A percentile compares a stretch with the other conserved stretches of the same genome.
Evolutionary conservation across 257 asterid genomes (phyloP).

Genomic region (Paraleonurus japonicus): DNA sequence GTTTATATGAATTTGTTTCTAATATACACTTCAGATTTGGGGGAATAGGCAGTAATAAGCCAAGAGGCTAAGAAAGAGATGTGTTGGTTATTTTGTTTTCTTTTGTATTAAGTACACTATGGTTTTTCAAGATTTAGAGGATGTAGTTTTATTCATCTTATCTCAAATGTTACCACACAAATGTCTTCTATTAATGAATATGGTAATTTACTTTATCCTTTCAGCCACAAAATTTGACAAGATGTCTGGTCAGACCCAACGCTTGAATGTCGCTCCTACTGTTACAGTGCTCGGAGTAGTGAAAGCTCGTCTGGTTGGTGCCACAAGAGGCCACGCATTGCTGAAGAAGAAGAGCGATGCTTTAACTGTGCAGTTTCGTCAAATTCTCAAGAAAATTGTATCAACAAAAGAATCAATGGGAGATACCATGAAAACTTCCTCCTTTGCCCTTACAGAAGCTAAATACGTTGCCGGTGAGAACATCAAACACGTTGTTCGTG

Average conservation of each 20-base stretch:
- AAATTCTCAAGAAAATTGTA: constrained; percentile 48
- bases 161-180: background rate
- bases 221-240: constrained; percentile 32
- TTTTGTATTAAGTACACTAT: background rate
- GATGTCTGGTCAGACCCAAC: constrained; percentile 56
- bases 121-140: background rate
- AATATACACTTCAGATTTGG: background rate
- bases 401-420: constrained; percentile 56
- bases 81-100: background rate
- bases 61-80: background rate
- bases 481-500: constrained; percentile 45
- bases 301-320: constrained; percentile 54
- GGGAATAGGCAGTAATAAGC: background rate
- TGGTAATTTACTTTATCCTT: background rate
- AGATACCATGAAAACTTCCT: constrained; percentile 44
- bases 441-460: constrained; percentile 53
- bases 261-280: constrained; percentile 52
- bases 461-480: constrained; percentile 54
- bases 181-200: background rate
- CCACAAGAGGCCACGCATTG: constrained; percentile 58
- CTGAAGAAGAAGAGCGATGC: constrained; percentile 62
- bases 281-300: constrained; percentile 51
- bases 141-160: background rate
- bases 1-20: background rate
- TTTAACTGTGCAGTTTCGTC: constrained; percentile 48